Base-by-base conservation (phyloP, 306 rosid genomes). In the Vachellia pachyceras region DNA sequence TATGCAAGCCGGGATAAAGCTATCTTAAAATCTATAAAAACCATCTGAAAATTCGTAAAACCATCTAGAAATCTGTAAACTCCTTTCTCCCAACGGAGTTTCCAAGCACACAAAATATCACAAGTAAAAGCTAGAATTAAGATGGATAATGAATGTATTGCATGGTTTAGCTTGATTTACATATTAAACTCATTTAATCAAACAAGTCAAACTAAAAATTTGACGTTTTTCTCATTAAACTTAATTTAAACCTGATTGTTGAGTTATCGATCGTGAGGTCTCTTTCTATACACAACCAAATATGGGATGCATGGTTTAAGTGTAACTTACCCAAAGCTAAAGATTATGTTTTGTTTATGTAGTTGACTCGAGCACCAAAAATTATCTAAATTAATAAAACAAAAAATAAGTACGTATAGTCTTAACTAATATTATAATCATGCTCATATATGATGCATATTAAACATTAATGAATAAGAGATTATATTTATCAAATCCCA, bases 301-400 rank as follows among this genome's bases (percentile, higher is more conserved):
- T 44, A 9, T 44, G 74, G 39, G 37, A 3, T 33, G 41, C 67
- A 75, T 76, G 81, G 80, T 75, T 82, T 76, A 69, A 69, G 81
- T 75, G 80, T 76, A 69, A 36, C 81, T 46, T 69, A 76, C 81
- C 49, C 75, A 44, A 36, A 2, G 61, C 7, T 18, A 54, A 37
- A 9, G 7, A 40, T 42, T 66, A 7, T 33, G 14, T 60, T 58
- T 10, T 22, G 37, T 20, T 42, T 23, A 22, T 20, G 55, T 20
- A 5, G 73, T 22, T 76, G 67, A 75, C 80, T 74, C 18, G 69
- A 67, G 12, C 57, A 25, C 37, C 64, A 45, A 42, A 42, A 39
- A 46, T 25, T 49, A 69, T 40, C 44, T 54, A 65, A 66, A 29
- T 29, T 29, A 29, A 29, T 29, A n/a, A n/a, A n/a, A n/a, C n/a